A percentile compares a stretch with the other conserved stretches of the same genome.
These are phyloP conservation scores for Trametes punicea DNA, from an alignment of 768 basidiomycete species.

Conservation along the genomic window DNA sequence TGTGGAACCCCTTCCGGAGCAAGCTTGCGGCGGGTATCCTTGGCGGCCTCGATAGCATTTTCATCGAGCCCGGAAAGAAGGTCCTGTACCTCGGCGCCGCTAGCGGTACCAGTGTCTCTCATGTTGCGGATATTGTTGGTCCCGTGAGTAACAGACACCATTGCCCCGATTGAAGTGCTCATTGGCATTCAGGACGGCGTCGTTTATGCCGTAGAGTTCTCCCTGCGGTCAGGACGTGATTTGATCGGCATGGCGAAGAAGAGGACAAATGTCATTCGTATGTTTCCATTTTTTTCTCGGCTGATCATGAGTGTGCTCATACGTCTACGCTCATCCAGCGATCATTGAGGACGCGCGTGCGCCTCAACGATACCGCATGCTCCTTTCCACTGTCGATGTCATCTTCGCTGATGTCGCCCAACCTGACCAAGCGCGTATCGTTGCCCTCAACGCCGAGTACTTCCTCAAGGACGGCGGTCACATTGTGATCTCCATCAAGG, in stretches of 20 bases:
- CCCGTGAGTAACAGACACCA: slow-evolving; percentile 56
- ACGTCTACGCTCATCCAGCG: slow-evolving; percentile 42
- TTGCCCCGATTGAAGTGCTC: not conserved
- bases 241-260: slow-evolving; percentile 99
- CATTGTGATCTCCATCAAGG: slow-evolving; percentile 96
- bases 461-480: slow-evolving; percentile 96
- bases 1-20: slow-evolving; percentile 98
- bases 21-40: slow-evolving; percentile 97
- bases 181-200: slow-evolving; percentile 68
- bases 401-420: slow-evolving; percentile 99
- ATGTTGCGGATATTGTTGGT: slow-evolving; percentile 98
- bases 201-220: slow-evolving; percentile 99
- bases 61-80: slow-evolving; percentile 90
- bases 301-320: not conserved
- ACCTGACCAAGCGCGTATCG: slow-evolving; percentile 98
- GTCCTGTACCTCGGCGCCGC: slow-evolving; percentile 98
- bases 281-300: slow-evolving; percentile 29
- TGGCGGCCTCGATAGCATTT: slow-evolving; percentile 92
- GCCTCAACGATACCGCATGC: slow-evolving; percentile 97
- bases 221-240: slow-evolving; percentile 93
- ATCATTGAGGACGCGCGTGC: slow-evolving; percentile 97
- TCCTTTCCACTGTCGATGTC: slow-evolving; percentile 91
- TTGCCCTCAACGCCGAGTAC: slow-evolving; percentile 86
- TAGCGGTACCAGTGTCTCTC: slow-evolving; percentile 95
- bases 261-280: slow-evolving; percentile 97